phyloP scores from a whole-genome alignment of 2,329 filamentous ascomycete genomes.

The Hypoxylon sp. region DNA sequence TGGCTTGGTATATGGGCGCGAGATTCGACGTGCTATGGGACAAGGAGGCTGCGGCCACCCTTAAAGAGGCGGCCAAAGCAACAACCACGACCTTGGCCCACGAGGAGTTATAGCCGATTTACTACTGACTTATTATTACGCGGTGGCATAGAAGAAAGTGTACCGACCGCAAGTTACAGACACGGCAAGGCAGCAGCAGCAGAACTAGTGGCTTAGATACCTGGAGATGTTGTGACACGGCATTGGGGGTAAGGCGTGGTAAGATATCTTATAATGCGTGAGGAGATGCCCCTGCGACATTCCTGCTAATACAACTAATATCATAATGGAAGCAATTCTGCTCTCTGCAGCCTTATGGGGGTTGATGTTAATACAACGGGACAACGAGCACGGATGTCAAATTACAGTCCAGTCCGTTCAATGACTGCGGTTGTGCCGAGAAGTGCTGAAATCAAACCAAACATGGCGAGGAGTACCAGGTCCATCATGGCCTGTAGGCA shows the following conservation, averaged over 20 bases:
- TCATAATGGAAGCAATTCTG: conserved; percentile 3
- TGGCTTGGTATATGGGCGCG: conserved; percentile 82
- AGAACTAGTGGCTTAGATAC: conserved; percentile 8
- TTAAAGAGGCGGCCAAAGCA: conserved; percentile 36
- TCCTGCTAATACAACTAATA: conserved; percentile 33
- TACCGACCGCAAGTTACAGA: conserved; percentile 4
- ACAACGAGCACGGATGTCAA: conserved; percentile 94
- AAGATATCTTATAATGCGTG: conserved; percentile 28
- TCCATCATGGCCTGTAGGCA: conserved; percentile 45
- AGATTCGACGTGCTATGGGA: conserved; percentile 76
- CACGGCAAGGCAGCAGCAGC: neutral
- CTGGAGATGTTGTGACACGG: conserved; percentile 1
- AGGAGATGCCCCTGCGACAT: conserved; percentile 11
- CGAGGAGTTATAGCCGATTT: conserved; percentile 41
- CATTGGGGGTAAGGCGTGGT: conserved; percentile 33
- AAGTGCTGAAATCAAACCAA: conserved; percentile 85
- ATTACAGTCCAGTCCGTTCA: conserved; percentile 86
- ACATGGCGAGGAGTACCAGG: conserved; percentile 49
- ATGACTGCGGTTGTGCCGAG: conserved; percentile 98
- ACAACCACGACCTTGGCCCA: conserved; percentile 36
- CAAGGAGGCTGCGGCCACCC: conserved; percentile 52
- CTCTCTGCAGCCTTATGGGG: neutral
- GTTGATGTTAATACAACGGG: conserved; percentile 1
- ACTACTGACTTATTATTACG: conserved; percentile 36
- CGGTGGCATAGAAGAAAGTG: conserved; percentile 40